These are phyloP conservation scores for Helminthosporium solani DNA, from an alignment of 2,329 filamentous ascomycete genomes.

Conservation along the genomic window DNA sequence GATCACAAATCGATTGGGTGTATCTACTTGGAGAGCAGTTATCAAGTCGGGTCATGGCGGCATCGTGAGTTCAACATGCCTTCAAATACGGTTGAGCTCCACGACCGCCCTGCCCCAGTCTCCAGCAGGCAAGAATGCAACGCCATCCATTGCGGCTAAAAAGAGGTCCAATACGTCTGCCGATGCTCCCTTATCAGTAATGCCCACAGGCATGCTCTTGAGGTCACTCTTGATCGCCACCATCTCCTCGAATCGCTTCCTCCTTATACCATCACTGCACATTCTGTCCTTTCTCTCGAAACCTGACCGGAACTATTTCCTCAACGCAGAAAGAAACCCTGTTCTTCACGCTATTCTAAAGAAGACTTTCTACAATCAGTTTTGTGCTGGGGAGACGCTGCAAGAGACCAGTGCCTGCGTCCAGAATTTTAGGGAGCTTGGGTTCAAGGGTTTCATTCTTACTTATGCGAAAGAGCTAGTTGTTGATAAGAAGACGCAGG, in stretches of 20 bases:
- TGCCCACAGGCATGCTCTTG: slow-evolving; percentile 32
- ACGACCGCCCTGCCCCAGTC: slow-evolving; percentile 15
- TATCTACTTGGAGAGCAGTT: background rate
- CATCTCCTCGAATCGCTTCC: slow-evolving; percentile 49
- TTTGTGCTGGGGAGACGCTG: slow-evolving; percentile 78
- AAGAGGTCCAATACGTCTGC: slow-evolving; percentile 13
- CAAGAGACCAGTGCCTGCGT: slow-evolving; percentile 65
- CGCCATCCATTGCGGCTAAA: background rate
- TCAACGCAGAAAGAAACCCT: slow-evolving; percentile 70
- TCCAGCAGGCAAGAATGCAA: background rate
- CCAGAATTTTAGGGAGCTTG: slow-evolving; percentile 65
- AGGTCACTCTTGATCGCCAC: slow-evolving; percentile 44
- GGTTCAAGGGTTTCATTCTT: slow-evolving; percentile 80
- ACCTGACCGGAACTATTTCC: slow-evolving; percentile 41
- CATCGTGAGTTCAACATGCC: slow-evolving; percentile 4
- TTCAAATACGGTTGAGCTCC: slow-evolving; percentile 12
- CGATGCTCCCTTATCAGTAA: slow-evolving; percentile 20
- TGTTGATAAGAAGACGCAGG: slow-evolving; percentile 42
- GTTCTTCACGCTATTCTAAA: slow-evolving; percentile 71
- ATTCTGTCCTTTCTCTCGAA: slow-evolving; percentile 45
- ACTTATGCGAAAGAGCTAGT: slow-evolving; percentile 73
- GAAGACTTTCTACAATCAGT: slow-evolving; percentile 84
- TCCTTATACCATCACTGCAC: slow-evolving; percentile 43
- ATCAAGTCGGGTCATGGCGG: background rate
- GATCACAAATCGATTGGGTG: background rate